Percentiles rank a stretch among this genome's conserved stretches.
Evolutionary conservation across 352 stramenopile species (phyloP).

Genomic region (Pythium insidiosum): DNA sequence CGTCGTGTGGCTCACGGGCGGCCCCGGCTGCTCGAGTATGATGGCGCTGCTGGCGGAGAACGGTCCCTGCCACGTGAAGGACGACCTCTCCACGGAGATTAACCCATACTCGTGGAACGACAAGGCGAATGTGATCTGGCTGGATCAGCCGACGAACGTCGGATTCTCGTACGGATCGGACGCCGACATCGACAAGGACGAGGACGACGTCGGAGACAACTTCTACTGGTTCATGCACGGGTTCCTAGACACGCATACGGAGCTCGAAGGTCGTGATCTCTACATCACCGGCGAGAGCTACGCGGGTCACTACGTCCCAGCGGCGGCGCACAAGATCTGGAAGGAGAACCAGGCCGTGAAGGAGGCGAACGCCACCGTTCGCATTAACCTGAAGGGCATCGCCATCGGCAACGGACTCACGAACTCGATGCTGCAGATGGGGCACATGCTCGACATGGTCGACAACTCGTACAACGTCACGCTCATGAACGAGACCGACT

Average conservation of each 20-base stretch:
- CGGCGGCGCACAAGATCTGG: conserved; percentile 37
- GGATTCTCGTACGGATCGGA: conserved; percentile 52
- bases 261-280: conserved; percentile 35
- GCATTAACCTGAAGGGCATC: conserved; percentile 41
- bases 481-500: conserved; percentile 9
- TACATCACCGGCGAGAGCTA: conserved; percentile 69
- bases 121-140: conserved; percentile 62
- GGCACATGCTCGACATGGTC: conserved; percentile 18
- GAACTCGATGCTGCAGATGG: conserved; percentile 21
- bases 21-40: conserved; percentile 54
- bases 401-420: conserved; percentile 48
- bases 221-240: conserved; percentile 71
- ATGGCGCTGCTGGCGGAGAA: conserved; percentile 49
- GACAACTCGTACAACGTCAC: conserved; percentile 23
- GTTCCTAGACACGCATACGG: conserved; percentile 44
- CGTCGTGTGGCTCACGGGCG: conserved; percentile 60
- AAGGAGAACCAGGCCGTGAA: conserved; percentile 7
- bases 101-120: conserved; percentile 63
- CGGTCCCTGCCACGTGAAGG: conserved; percentile 43
- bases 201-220: conserved; percentile 45
- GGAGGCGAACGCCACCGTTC: background rate
- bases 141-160: conserved; percentile 58
- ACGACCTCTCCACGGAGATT: conserved; percentile 27
- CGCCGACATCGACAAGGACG: conserved; percentile 23
- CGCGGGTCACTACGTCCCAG: conserved; percentile 56